A percentile compares a stretch with the other conserved stretches of the same genome.
phyloP scores from a whole-genome alignment of 768 basidiomycete species.

The Trametes elegans region DNA sequence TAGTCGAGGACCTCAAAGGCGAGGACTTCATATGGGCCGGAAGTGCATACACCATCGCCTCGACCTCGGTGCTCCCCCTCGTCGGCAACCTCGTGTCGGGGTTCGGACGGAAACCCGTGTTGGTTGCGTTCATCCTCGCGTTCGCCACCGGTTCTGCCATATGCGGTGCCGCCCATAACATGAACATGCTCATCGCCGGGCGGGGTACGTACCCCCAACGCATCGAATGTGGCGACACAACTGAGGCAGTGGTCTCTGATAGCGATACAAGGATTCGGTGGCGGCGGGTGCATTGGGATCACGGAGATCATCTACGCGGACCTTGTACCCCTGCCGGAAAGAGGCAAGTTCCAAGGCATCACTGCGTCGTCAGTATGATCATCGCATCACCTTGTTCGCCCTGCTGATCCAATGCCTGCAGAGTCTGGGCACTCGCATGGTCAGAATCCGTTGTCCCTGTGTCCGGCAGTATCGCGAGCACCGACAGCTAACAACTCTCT shows the following conservation, averaged over 20 bases:
- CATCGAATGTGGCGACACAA: background rate
- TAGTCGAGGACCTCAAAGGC: constrained; percentile 19
- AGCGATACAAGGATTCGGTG: constrained; percentile 28
- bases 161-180: constrained; percentile 37
- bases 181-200: constrained; percentile 41
- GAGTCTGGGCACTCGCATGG: constrained; percentile 14
- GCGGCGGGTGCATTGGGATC: constrained; percentile 20
- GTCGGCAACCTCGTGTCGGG: constrained; percentile 31
- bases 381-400: too few relatives aligned
- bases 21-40: constrained; percentile 27
- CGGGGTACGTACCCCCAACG: constrained; percentile 17
- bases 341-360: constrained; percentile 32
- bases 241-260: background rate
- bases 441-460: background rate
- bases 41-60: constrained; percentile 34
- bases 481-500: too few relatives aligned
- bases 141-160: constrained; percentile 43
- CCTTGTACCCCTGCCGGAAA: constrained; percentile 26
- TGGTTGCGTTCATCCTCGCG: constrained; percentile 29
- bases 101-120: constrained; percentile 35
- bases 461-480: too few relatives aligned
- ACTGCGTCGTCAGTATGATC: background rate
- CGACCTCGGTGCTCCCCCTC: constrained; percentile 35
- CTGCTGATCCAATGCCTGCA: background rate
- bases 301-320: constrained; percentile 26